Base-by-base conservation (phyloP, 2,329 filamentous ascomycete genomes). In the Claviceps humidiphila region DNA sequence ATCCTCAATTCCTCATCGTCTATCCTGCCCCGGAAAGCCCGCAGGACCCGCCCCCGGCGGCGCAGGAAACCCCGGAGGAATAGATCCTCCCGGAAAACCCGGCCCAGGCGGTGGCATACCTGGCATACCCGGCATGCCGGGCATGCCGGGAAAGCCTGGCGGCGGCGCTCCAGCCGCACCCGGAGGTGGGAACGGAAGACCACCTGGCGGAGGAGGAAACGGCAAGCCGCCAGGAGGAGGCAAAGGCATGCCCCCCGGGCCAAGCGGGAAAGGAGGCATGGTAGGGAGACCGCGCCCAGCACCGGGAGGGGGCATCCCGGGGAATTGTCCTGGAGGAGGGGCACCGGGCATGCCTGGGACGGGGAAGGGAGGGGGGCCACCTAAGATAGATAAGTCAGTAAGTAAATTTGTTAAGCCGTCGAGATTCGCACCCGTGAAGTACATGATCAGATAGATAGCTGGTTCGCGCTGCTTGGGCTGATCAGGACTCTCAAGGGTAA, bases 341-440 rank as follows among this genome's bases (percentile, higher is more conserved):
- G 37, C 68, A 42, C 68, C 68, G 34, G 69, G 72, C 66, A 76
- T 70, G 49, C 72, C 73, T 49, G 75, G 76, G 60, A 82, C 83
- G 26, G 79, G 80, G 60, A 82, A 84, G 26, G 79, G 80, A 45
- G 80, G 81, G 53, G 80, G 80, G 40, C 71, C 67, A 54, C 74
- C 71, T 56, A 20, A 7, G 5, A 17, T 13, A 2, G 13, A 26
- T 1, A 24, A 8, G 43, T 26, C 13, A 45, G 43, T 9, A 7
- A 30, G 2, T 20, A 20, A 20, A 14, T 26, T 11, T 14, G 7
- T 49, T 5, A 37, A 39, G 30, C 30, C 20, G 39, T 46, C 5
- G 38, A 22, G 61, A 60, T 53, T n/a, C 3, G 41, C 14, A 22
- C 9, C 5, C 20, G 17, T 43, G 30, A 34, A 34, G 30, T 11